These are phyloP conservation scores for Boletellus sp. DNA, from an alignment of 768 basidiomycete genomes.

Conservation along the genomic window DNA sequence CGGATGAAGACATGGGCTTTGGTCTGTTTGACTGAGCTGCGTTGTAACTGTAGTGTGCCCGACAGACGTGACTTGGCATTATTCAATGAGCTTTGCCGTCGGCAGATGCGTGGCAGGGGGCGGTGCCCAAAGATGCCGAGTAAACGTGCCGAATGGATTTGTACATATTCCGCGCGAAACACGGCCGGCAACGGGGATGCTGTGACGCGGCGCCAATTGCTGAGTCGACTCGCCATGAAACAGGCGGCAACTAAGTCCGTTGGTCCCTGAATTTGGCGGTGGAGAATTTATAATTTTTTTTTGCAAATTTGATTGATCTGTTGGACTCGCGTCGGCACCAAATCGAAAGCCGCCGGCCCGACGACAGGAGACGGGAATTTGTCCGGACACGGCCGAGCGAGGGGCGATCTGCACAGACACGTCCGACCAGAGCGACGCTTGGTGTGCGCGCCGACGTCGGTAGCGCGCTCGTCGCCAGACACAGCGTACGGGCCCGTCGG, in stretches of 20 bases:
- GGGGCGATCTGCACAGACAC: conserved; percentile 27
- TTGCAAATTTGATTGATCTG: conserved; percentile 14
- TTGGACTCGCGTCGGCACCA: conserved; percentile 25
- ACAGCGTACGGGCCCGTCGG: conserved; percentile 1
- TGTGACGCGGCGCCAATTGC: not conserved
- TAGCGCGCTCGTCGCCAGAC: conserved; percentile 10
- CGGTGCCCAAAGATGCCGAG: conserved; percentile 17
- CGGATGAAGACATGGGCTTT: conserved; percentile 99
- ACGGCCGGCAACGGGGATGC: not conserved
- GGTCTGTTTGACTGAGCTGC: conserved; percentile 86
- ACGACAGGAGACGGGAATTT: conserved; percentile 21
- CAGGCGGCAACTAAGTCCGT: not conserved
- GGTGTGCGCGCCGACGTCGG: not conserved
- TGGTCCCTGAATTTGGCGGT: conserved; percentile 3
- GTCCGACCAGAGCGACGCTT: conserved; percentile 14
- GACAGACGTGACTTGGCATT: not conserved
- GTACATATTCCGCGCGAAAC: not conserved
- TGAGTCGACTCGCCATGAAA: conserved; percentile 2
- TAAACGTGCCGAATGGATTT: conserved; percentile 8
- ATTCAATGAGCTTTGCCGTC: conserved; percentile 20
- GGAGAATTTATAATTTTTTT: conserved; percentile 7
- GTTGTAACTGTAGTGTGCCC: conserved; percentile 2
- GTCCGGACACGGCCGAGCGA: conserved; percentile 26
- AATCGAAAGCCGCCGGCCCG: conserved; percentile 35
- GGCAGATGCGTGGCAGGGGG: conserved; percentile 18